Evolutionary conservation across 495 filamentous ascomycete genomes (phyloP).

Genomic region (Opeltia flavorubescens): DNA sequence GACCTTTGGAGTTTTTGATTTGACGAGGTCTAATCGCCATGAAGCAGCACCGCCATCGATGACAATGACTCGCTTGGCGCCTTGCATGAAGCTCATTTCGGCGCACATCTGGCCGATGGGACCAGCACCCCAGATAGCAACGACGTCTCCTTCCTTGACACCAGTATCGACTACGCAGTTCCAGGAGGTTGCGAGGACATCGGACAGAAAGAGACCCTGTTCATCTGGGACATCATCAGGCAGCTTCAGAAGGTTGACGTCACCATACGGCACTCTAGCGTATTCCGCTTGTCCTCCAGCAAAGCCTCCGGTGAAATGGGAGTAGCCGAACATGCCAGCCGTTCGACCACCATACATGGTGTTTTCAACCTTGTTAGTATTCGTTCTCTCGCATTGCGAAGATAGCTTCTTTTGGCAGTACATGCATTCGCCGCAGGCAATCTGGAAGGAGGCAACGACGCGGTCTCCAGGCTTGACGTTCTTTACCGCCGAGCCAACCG

Average conservation of each 20-base stretch:
- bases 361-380: slow-evolving; percentile 51
- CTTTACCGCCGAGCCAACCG: slow-evolving; percentile 46
- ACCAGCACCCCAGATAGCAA: slow-evolving; percentile 70
- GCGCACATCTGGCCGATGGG: slow-evolving; percentile 73
- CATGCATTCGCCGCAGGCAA: slow-evolving; percentile 54
- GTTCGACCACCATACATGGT: slow-evolving; percentile 61
- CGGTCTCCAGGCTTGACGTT: slow-evolving; percentile 53
- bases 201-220: slow-evolving; percentile 71
- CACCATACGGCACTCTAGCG: slow-evolving; percentile 67
- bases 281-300: slow-evolving; percentile 86
- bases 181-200: slow-evolving; percentile 67
- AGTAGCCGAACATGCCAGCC: slow-evolving; percentile 45
- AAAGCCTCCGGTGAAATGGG: slow-evolving; percentile 71
- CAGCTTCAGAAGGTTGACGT: slow-evolving; percentile 67
- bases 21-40: slow-evolving; percentile 56
- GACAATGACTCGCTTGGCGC: slow-evolving; percentile 62
- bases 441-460: slow-evolving; percentile 79
- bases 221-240: slow-evolving; percentile 77
- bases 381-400: slow-evolving; percentile 69
- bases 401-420: slow-evolving; percentile 65
- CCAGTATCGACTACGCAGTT: slow-evolving; percentile 74
- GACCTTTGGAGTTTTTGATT: slow-evolving; percentile 45
- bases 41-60: slow-evolving; percentile 53
- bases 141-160: slow-evolving; percentile 62
- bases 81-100: slow-evolving; percentile 55